Evolutionary conservation across 257 asterid species (phyloP).

Genomic region (Datura wrightii): DNA sequence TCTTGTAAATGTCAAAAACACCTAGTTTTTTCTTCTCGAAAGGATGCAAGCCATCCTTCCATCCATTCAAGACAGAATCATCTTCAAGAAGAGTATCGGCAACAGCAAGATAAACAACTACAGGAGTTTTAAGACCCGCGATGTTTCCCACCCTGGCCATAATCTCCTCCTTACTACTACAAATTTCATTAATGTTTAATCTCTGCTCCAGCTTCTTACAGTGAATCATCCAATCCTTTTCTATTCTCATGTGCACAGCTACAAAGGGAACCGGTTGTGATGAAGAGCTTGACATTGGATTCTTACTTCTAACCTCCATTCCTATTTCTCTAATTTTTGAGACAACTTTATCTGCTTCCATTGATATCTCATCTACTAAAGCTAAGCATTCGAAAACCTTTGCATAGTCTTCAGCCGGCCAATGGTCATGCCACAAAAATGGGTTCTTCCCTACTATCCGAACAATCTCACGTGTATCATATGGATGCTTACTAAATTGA

Average conservation of each 20-base stretch:
- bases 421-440: conserved; percentile 92
- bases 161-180: conserved; percentile 82
- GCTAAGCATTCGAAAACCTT: conserved; percentile 76
- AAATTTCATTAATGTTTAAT: conserved; percentile 62
- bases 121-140: conserved; percentile 59
- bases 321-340: conserved; percentile 66
- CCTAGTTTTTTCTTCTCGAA: conserved; percentile 82
- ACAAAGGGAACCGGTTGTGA: conserved; percentile 52
- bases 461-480: conserved; percentile 50
- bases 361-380: conserved; percentile 67
- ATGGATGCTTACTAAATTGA: conserved; percentile 45
- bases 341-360: conserved; percentile 80
- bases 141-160: conserved; percentile 70
- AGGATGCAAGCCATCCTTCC: conserved; percentile 78
- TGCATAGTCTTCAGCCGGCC: conserved; percentile 88
- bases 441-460: conserved; percentile 82
- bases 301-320: conserved; percentile 36
- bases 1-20: conserved; percentile 62
- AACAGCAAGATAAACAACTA: conserved; percentile 71
- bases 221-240: conserved; percentile 95
- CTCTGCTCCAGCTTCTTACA: conserved; percentile 86
- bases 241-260: conserved; percentile 97
- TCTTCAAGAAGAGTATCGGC: conserved; percentile 92
- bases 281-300: not conserved
- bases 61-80: conserved; percentile 61